Base-by-base conservation (phyloP, 2,329 filamentous ascomycete species). In the Pyrenochaeta sp. region DNA sequence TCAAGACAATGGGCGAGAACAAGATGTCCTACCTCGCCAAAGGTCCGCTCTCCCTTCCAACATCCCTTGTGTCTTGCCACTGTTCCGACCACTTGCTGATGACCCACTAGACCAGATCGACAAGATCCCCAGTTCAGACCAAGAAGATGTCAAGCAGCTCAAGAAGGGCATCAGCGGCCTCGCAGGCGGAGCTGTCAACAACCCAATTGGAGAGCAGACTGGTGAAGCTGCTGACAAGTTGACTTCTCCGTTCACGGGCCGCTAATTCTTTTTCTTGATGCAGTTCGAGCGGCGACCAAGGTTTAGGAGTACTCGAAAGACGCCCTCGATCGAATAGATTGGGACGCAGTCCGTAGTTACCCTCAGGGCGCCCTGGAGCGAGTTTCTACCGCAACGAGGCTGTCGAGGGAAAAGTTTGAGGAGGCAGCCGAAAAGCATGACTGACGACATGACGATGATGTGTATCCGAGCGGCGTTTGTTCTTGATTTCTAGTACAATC, bases 1-100 rank as follows among this genome's bases (percentile, higher is more conserved):
- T 79, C 26, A 65, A 77, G 52, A 77, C 75, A n/a, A 78, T 79
- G 75, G 77, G 77, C 46, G 76, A 79, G 58, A 79, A 79, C 66
- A 78, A 79, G 57, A 67, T 71, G 51, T 72, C 69, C 11, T 74
- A 73, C 50, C 47, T 72, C 27, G 58, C 68, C 47, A 72, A 73
- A 53, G 70, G 71, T 69, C 42, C 27, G n/a, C n/a, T n/a, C n/a
- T n/a, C n/a, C n/a, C n/a, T n/a, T n/a, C n/a, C n/a, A n/a, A n/a
- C n/a, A n/a, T n/a, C n/a, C n/a, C n/a, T n/a, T n/a, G 53, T 49
- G 50, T 47, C 10, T 13, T 20, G 7, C 22, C 18, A 26, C 11
- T 18, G 13, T 30, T 13, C 11, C 9, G 2, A 23, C 14, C 27
- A 17, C 10, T n/a, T 36, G 31, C 49, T 58, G n/a, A 62, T 51